Evolutionary conservation across 2,329 filamentous ascomycete genomes (phyloP), one percentile per base, ranked within the genome.

Genomic region (Sporothrix brunneoviolacea): DNA sequence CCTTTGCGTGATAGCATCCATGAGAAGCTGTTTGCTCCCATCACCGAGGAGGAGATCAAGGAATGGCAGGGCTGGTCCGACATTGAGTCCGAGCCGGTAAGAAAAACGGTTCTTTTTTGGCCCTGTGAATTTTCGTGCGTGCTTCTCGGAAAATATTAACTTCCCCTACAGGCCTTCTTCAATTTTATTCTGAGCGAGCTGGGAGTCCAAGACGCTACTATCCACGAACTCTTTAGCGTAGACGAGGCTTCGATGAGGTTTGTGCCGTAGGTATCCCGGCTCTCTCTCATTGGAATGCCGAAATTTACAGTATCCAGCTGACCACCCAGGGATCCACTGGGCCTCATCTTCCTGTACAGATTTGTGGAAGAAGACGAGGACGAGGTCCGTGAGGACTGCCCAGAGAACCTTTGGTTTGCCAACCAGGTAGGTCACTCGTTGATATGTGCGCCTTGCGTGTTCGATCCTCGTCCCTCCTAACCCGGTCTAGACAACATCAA

Each of bases 291-390:
- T n/a, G n/a, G n/a, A n/a, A n/a, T n/a, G n/a, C n/a, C n/a, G n/a
- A n/a, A n/a, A n/a, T n/a, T n/a, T n/a, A n/a, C n/a, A n/a, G n/a
- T n/a, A n/a, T n/a, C n/a, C n/a, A n/a, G n/a, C n/a, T n/a, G n/a
- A n/a, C n/a, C n/a, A n/a, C n/a, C 7, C 59, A 87, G 84, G 5
- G 79, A 84, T 59, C 86, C 87, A 2, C 76, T 93, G 59, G 91
- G 91, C 3, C 70, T 97, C n/a, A 86, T 98, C 44, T 93, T 97
- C 56, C 77, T 95, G 2, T 95, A 89, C 60, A 80, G 84, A 52
- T 95, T 78, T 56, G 61, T 81, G 58, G 75, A 78, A 27, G 77
- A 73, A 4, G 67, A 73, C 6, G 70, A 71, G 33, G 64, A 71
- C 46, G 66, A 79, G 28, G 73, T 76, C n/a, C 74, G 80, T 65